Evolutionary conservation across 2,329 filamentous ascomycete genomes (phyloP).

Genomic region (Penicillium paneum): DNA sequence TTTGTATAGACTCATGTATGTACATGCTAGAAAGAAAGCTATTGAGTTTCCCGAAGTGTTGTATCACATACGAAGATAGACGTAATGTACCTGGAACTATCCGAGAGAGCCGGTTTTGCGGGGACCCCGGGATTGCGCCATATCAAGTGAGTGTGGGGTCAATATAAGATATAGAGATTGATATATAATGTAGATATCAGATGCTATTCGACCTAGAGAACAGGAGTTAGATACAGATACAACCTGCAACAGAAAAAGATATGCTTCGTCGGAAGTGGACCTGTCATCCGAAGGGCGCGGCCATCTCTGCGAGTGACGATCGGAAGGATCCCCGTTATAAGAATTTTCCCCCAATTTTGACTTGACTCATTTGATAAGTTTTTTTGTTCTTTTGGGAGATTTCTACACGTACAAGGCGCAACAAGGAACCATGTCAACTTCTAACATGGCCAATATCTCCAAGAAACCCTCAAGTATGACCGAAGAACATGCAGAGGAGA

Average conservation of each 20-base stretch:
- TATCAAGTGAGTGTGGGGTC: background rate
- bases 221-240: background rate
- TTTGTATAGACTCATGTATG: background rate
- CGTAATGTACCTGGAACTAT: background rate
- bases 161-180: background rate
- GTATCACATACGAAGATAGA: background rate
- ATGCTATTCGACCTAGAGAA: background rate
- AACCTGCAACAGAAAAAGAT: background rate
- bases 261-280: background rate
- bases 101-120: conserved; percentile 2
- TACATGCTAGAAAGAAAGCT: background rate
- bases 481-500: background rate
- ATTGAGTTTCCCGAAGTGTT: background rate
- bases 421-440: background rate
- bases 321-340: conserved; percentile 2
- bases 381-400: background rate
- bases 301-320: conserved; percentile 19
- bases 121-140: conserved; percentile 10
- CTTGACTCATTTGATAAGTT: background rate
- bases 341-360: background rate
- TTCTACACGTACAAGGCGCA: background rate
- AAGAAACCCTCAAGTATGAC: background rate
- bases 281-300: conserved; percentile 7
- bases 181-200: background rate
- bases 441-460: background rate